phyloP scores from a whole-genome alignment of 1,139 yeast species.

The Taphrina wiesneri region DNA sequence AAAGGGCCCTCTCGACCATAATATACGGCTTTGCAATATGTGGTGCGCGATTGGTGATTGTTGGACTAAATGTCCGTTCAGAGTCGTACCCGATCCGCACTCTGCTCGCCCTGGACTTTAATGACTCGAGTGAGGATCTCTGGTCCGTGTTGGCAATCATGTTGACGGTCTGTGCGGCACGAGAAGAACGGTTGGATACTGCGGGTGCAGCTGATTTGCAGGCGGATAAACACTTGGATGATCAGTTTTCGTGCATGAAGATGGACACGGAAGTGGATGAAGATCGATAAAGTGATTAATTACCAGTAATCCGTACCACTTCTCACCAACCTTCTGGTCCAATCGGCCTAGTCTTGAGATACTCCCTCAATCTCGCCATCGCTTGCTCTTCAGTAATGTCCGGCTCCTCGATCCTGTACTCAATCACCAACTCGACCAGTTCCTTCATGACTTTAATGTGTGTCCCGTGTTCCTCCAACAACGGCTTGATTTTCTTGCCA shows the following conservation, averaged over 20 bases:
- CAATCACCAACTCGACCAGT: constrained; percentile 16
- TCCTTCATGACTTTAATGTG: constrained; percentile 31
- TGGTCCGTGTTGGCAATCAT: constrained; percentile 32
- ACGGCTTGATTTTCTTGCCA: constrained; percentile 24
- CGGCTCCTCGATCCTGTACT: constrained; percentile 9
- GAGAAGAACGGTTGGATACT: constrained; percentile 41
- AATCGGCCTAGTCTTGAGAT: not conserved
- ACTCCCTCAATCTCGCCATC: not conserved
- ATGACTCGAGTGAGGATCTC: constrained; percentile 25
- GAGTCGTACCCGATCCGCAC: constrained; percentile 20
- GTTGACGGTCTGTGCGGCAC: constrained; percentile 38
- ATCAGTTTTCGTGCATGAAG: not conserved
- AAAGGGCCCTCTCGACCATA: constrained; percentile 12
- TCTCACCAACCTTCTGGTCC: constrained; percentile 10
- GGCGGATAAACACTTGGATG: not conserved
- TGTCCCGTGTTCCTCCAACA: not conserved
- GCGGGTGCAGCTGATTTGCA: not conserved
- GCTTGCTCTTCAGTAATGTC: constrained; percentile 14
- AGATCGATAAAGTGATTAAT: not conserved
- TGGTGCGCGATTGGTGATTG: constrained; percentile 20
- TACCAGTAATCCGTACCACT: not conserved
- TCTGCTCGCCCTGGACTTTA: constrained; percentile 21
- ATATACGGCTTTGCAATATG: constrained; percentile 29
- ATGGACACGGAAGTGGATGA: not conserved
- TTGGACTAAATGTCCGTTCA: constrained; percentile 20